phyloP scores from a whole-genome alignment of 768 basidiomycete species.

The Imleria badia region DNA sequence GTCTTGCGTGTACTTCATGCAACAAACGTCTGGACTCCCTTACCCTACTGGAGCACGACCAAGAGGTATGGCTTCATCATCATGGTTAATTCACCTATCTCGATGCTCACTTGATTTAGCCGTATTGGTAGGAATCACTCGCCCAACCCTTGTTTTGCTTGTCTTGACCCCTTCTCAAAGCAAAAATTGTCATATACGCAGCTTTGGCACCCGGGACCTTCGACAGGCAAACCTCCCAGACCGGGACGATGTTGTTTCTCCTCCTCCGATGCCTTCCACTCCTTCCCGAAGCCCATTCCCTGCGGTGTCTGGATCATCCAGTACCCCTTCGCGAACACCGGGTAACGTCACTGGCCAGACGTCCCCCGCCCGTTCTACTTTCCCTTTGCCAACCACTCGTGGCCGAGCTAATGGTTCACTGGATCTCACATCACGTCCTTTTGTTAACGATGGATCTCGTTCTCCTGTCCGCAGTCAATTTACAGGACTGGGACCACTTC shows the following conservation, averaged over 20 bases:
- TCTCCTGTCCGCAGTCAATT: conserved; percentile 29
- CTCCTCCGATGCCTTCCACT: conserved; percentile 33
- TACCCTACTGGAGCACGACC: conserved; percentile 78
- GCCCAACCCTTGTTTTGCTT: not conserved
- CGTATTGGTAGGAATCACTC: conserved; percentile 41
- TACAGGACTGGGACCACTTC: conserved; percentile 32
- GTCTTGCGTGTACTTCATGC: conserved; percentile 75
- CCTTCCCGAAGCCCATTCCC: conserved; percentile 28
- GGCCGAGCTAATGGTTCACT: conserved; percentile 21
- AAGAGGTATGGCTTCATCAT: conserved; percentile 51
- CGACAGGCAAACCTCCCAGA: conserved; percentile 69
- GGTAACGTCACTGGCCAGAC: conserved; percentile 23
- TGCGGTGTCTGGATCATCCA: conserved; percentile 2
- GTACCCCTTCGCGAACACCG: conserved; percentile 11
- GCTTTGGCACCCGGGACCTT: conserved; percentile 74
- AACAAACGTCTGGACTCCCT: conserved; percentile 77
- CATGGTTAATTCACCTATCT: not conserved
- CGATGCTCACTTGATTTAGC: conserved; percentile 25
- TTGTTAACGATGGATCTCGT: conserved; percentile 18
- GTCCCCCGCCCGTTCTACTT: conserved; percentile 33
- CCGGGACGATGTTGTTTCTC: conserved; percentile 36
- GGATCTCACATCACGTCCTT: conserved; percentile 24
- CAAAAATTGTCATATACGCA: conserved; percentile 79
- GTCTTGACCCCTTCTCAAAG: conserved; percentile 38
- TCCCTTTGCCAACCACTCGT: conserved; percentile 33